Conservation (phyloP, 2,329 filamentous ascomycete genomes). For the Hypoxylon sp. region DNA sequence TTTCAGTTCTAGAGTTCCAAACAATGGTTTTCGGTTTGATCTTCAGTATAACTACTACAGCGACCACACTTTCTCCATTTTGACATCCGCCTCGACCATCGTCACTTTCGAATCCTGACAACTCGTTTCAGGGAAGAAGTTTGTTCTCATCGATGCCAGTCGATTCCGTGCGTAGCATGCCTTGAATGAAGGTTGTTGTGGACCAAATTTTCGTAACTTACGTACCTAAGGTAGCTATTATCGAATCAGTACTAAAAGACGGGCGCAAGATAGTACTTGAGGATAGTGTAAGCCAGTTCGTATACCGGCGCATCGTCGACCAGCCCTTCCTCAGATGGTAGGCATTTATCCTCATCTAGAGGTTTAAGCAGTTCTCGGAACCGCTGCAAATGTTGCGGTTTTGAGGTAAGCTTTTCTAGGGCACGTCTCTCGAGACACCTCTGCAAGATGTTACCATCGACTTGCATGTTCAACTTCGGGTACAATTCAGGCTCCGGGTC, state of each 20-base stretch:
- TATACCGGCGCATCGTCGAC: conserved; percentile 56
- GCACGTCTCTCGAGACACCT: conserved; percentile 63
- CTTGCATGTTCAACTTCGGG: conserved; percentile 67
- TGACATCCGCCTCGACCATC: not conserved
- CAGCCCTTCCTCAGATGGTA: conserved; percentile 51
- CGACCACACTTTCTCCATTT: conserved; percentile 1
- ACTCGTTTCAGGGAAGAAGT: not conserved
- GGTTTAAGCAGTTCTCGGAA: conserved; percentile 61
- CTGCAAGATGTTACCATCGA: conserved; percentile 75
- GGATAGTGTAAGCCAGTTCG: conserved; percentile 65
- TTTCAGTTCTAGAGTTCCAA: conserved; percentile 1
- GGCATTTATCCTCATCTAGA: conserved; percentile 62
- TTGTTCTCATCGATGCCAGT: conserved; percentile 3
- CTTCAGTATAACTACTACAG: not conserved
- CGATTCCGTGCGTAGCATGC: not conserved
- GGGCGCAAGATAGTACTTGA: conserved; percentile 67
- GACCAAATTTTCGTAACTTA: conserved; percentile 4
- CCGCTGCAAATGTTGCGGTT: conserved; percentile 27
- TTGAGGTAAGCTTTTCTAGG: conserved; percentile 63
- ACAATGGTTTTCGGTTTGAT: not conserved
- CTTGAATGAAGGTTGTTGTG: not conserved
- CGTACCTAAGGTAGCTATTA: too few species aligned
- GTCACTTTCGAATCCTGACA: not conserved
- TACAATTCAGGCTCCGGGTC: conserved; percentile 57
- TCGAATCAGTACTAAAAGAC: conserved; percentile 56